Evolutionary conservation across 805 yeast species (phyloP), one percentile per base, ranked within the genome.

Genomic region (Lachancea lanzarotensis): DNA sequence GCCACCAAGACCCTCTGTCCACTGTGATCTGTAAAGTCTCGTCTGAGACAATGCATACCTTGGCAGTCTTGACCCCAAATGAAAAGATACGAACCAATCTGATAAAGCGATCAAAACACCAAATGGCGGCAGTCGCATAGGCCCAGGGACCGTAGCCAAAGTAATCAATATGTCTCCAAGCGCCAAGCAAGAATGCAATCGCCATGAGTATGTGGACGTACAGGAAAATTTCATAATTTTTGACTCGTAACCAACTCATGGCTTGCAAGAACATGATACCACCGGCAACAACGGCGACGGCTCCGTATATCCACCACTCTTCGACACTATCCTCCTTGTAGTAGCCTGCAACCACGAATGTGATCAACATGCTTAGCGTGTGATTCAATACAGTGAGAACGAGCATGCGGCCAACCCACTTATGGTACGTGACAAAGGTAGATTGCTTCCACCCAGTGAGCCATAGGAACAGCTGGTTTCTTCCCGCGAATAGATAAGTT

Each of bases 61-160:
- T 68, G 13, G 82, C 84, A 12, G 67, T 58, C 19, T 79, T 75
- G 19, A 75, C 77, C 5, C 95, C 95, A 49, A 82, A 81, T 27
- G 66, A 56, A 12, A 73, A 43, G 1, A 86, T 62, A 44, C 87
- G 72, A 1, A 72, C 65, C 10, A 81, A 47, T 50, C 95, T 72
- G 12, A 75, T 55, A 0, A 78, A 48, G 45, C 90, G 68, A 57
- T 88, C 95, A 51, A 78, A 70, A 1, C 68, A 72, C 95, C 95
- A 88, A 8, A 87, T 69, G 0, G 78, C 81, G 47, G 78, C 71
- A 8, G 81, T 57, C 3, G 78, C 74, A 45, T 75, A 78, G 18
- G 73, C 53, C 66, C 73, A 77, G 45, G 70, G 74, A 52, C 72
- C 70, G 73, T 77, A 76, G 1, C 74, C 75, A 42, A 70, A 46